Evolutionary conservation across 2,329 filamentous ascomycete species (phyloP).

Genomic region (Colletotrichum tofieldiae): DNA sequence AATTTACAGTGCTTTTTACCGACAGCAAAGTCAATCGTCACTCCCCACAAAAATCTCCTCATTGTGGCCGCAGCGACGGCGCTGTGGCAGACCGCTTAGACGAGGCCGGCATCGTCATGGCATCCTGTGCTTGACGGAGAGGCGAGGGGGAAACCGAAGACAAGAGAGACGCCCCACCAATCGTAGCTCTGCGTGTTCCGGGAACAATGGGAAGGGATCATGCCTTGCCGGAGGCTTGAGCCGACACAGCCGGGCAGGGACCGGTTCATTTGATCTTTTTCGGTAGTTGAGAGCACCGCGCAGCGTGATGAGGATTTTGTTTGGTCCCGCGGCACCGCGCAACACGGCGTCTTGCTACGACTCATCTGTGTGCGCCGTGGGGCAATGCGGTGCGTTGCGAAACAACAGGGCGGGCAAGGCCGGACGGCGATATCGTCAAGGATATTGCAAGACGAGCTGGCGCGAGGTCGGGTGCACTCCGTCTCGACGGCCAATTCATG

Average conservation of each 20-base stretch:
- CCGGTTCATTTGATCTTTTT: constrained; percentile 25
- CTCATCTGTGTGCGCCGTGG: background rate
- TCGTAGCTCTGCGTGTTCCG: background rate
- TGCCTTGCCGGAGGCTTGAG: constrained; percentile 22
- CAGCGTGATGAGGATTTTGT: background rate
- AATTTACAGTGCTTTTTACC: constrained; percentile 11
- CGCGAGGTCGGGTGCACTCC: background rate
- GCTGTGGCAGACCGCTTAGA: background rate
- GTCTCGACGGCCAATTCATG: background rate
- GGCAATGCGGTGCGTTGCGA: constrained; percentile 1
- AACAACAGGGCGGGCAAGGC: background rate
- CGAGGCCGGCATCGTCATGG: constrained; percentile 18
- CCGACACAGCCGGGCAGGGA: constrained; percentile 22
- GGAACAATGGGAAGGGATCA: constrained; percentile 5
- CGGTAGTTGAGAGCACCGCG: constrained; percentile 10
- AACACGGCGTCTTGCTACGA: background rate
- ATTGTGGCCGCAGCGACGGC: constrained; percentile 14
- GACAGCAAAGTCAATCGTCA: background rate
- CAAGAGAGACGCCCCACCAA: constrained; percentile 1
- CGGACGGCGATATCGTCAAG: background rate
- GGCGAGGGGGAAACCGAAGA: constrained; percentile 1
- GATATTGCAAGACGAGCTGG: constrained; percentile 3
- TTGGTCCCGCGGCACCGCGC: background rate
- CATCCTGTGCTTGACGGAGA: background rate
- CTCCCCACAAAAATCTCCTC: constrained; percentile 31